Evolutionary conservation across 169 alveolate genomes (phyloP).

Genomic region (Plasmodium adleri): DNA sequence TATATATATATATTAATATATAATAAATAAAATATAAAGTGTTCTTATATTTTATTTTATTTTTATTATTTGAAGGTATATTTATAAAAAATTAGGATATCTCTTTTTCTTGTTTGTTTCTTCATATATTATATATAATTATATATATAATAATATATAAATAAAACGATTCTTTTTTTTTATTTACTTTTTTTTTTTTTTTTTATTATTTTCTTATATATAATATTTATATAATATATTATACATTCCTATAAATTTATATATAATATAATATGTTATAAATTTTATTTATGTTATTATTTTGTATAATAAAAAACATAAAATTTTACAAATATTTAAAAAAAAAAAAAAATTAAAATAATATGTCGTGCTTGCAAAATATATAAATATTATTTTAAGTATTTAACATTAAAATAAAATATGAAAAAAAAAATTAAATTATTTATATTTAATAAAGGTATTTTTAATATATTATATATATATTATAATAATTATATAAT

Average conservation of each 20-base stretch:
- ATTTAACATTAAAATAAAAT: no score
- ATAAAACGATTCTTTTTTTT: no score
- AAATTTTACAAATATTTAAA: conserved; percentile 19
- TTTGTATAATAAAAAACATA: conserved; percentile 9
- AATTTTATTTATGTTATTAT: neutral
- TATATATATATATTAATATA: conserved; percentile 9
- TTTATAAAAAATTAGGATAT: neutral
- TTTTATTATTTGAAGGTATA: neutral
- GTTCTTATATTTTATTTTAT: neutral
- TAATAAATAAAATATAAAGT: conserved; percentile 17
- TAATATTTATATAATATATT: neutral
- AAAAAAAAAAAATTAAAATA: neutral
- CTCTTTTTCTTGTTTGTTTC: neutral
- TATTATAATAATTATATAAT: neutral
- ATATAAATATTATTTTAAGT: neutral
- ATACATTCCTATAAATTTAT: neutral
- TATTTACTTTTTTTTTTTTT: no score
- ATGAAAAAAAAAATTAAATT: no score
- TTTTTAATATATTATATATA: neutral
- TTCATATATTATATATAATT: neutral
- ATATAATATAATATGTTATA: neutral
- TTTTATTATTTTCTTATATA: neutral
- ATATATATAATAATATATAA: neutral
- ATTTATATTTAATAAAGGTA: no score
- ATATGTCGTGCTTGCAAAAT: conserved; percentile 1